Percentiles rank a stretch among this genome's conserved stretches.
Evolutionary conservation across 257 asterid species (phyloP).

Genomic region (Vinca minor): DNA sequence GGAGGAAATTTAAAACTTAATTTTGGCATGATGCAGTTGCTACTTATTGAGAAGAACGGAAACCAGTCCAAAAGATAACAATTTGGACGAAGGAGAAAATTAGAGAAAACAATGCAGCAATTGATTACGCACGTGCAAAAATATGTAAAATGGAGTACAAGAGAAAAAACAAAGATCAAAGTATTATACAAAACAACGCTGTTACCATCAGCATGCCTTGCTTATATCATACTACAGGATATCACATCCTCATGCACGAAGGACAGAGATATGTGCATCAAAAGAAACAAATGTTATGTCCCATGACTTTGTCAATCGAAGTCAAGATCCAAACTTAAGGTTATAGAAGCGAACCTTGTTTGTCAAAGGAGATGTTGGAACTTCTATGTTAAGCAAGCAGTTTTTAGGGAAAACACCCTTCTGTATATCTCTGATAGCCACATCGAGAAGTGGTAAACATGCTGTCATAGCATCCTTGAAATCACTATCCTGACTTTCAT

Average conservation of each 20-base stretch:
- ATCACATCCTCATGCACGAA: too few relatives aligned
- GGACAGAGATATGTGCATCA: too few relatives aligned
- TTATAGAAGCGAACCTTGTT: constrained; percentile 59
- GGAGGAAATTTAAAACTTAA: not conserved
- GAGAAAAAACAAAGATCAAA: too few relatives aligned
- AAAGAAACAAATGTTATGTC: not conserved
- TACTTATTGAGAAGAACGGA: not conserved
- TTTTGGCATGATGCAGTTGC: not conserved
- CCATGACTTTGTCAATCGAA: not conserved
- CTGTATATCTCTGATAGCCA: constrained; percentile 68
- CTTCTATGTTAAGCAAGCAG: constrained; percentile 59
- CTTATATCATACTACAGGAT: too few relatives aligned
- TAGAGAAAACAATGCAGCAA: too few relatives aligned
- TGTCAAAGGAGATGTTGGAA: constrained; percentile 66
- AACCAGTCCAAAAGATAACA: too few relatives aligned
- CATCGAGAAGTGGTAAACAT: constrained; percentile 66
- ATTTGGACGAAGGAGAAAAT: too few relatives aligned
- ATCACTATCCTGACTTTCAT: constrained; percentile 68
- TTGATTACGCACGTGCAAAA: too few relatives aligned
- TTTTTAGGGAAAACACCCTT: constrained; percentile 67
- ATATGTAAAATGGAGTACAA: too few relatives aligned
- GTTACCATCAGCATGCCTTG: too few relatives aligned
- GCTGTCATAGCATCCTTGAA: constrained; percentile 87
- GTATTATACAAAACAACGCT: too few relatives aligned
- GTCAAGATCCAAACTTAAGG: constrained; percentile 1